Percentiles rank a stretch among this genome's conserved stretches.
These are phyloP conservation scores for Candida insectalens DNA, from an alignment of 805 yeast genomes.

Conservation along the genomic window DNA sequence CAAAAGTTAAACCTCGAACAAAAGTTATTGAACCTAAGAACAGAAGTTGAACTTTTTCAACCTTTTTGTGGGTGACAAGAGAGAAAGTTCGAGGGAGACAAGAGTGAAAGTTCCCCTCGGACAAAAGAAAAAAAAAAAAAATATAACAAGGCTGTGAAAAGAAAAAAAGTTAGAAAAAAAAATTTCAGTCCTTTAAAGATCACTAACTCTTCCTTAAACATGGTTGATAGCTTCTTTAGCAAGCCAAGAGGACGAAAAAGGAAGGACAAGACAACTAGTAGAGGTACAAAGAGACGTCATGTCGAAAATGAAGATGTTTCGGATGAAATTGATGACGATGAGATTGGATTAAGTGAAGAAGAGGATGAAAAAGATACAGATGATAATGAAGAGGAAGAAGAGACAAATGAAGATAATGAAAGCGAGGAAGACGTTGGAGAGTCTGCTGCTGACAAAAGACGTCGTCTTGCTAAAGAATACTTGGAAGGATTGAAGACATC, in stretches of 20 bases:
- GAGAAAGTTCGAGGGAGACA: slow-evolving; percentile 1
- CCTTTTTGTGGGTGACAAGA: not conserved
- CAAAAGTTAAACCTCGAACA: no score
- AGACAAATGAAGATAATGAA: slow-evolving; percentile 30
- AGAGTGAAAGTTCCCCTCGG: no score
- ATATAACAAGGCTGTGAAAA: no score
- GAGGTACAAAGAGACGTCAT: not conserved
- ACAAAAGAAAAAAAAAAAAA: no score
- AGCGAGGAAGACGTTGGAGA: slow-evolving; percentile 72
- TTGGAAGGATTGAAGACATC: slow-evolving; percentile 60
- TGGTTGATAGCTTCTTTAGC: slow-evolving; percentile 45
- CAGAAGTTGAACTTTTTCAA: not conserved
- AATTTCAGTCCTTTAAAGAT: not conserved
- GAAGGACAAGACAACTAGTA: slow-evolving; percentile 24
- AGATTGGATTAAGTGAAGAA: slow-evolving; percentile 15
- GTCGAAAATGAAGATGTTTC: slow-evolving; percentile 27
- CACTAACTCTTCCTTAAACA: no score
- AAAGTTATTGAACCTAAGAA: no score
- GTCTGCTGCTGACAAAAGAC: slow-evolving; percentile 84
- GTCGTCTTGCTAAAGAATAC: slow-evolving; percentile 90
- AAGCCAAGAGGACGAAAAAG: slow-evolving; percentile 45
- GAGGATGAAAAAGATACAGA: slow-evolving; percentile 13
- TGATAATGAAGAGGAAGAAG: slow-evolving; percentile 24
- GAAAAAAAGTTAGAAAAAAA: slow-evolving; percentile 1
- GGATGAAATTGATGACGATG: slow-evolving; percentile 27